Conservation (phyloP, 345 rosid species). For the Dipteronia sinensis region DNA sequence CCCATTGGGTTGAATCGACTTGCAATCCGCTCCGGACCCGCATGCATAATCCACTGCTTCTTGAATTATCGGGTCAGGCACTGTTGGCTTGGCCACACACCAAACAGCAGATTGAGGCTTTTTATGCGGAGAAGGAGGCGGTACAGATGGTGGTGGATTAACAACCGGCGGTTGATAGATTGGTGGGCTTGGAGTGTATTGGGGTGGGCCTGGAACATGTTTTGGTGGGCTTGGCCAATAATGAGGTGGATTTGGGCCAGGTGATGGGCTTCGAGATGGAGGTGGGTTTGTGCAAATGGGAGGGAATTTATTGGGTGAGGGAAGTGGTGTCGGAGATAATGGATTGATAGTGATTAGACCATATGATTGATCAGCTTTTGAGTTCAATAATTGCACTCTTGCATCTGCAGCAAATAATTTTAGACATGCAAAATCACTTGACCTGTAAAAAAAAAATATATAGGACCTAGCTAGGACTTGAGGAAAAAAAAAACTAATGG, state of each 20-base stretch:
- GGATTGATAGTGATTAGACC: constrained; percentile 13
- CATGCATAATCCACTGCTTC: constrained; percentile 55
- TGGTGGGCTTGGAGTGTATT: constrained; percentile 21
- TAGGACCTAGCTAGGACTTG: neutral
- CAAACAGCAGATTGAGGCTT: constrained; percentile 26
- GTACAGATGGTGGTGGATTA: constrained; percentile 12
- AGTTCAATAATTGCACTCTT: constrained; percentile 18
- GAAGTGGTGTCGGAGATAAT: constrained; percentile 27
- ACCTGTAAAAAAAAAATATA: neutral
- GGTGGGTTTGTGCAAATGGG: constrained; percentile 25
- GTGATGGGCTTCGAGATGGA: constrained; percentile 24
- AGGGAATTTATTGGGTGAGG: constrained; percentile 15
- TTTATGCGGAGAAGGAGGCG: constrained; percentile 25
- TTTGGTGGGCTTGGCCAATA: constrained; percentile 16
- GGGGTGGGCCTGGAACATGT: constrained; percentile 21
- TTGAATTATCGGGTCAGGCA: constrained; percentile 38
- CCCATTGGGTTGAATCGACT: constrained; percentile 37
- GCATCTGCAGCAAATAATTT: constrained; percentile 28
- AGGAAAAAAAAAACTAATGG: neutral
- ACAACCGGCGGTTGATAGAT: neutral
- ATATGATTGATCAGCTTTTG: neutral
- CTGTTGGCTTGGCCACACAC: constrained; percentile 54
- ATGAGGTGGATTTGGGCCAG: constrained; percentile 18
- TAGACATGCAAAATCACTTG: neutral
- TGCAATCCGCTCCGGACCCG: constrained; percentile 51